A percentile compares a stretch with the other conserved stretches of the same genome.
phyloP scores from a whole-genome alignment of 1,139 yeast genomes.

The Geotrichum restrictum region DNA sequence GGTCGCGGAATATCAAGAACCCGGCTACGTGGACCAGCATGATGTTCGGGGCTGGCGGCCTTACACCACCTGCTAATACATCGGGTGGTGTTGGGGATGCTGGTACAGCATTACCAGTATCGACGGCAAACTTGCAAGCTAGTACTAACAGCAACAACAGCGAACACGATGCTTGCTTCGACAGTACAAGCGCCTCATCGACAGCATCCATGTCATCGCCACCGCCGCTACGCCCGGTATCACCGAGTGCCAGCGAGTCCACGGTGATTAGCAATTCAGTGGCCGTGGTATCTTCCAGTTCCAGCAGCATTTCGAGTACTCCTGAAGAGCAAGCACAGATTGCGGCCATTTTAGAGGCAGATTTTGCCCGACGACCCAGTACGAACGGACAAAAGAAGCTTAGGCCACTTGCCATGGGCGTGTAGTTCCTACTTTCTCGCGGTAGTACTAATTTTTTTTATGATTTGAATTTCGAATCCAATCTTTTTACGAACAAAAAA shows the following conservation, averaged over 20 bases:
- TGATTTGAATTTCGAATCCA: too few species aligned
- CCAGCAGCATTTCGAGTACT: background rate
- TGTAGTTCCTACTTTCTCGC: too few species aligned
- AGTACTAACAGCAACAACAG: too few species aligned
- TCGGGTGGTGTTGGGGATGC: background rate
- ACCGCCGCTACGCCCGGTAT: background rate
- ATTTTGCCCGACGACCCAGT: slow-evolving; percentile 3
- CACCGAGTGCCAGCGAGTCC: background rate
- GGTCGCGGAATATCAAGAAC: slow-evolving; percentile 17
- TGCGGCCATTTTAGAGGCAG: background rate
- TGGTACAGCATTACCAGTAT: too few species aligned
- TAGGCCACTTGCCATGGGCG: slow-evolving; percentile 6
- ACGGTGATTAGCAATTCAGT: background rate
- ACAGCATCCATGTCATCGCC: background rate
- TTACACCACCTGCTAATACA: background rate
- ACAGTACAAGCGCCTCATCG: background rate
- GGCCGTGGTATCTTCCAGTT: background rate
- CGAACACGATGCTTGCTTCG: background rate
- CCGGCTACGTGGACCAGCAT: slow-evolving; percentile 19
- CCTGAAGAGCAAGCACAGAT: background rate
- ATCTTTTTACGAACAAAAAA: too few species aligned
- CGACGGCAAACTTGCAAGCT: background rate
- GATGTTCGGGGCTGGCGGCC: slow-evolving; percentile 13
- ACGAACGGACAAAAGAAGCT: slow-evolving; percentile 11
- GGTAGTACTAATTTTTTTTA: too few species aligned